Base-by-base conservation (phyloP, 1,284 basidiomycete genomes). In the Mixia osmundae region DNA sequence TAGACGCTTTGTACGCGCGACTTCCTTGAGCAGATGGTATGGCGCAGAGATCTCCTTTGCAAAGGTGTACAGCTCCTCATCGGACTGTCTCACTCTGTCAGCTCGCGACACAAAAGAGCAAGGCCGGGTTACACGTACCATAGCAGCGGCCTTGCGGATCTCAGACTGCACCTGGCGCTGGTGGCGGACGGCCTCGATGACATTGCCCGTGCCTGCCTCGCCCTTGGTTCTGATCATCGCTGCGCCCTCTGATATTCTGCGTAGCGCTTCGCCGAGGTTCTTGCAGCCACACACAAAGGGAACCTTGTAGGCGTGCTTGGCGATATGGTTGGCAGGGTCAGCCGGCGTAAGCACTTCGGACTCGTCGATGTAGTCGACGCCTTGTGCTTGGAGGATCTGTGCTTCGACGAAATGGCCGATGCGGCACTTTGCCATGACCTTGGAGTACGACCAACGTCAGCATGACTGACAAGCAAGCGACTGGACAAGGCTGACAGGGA, bases 11-110 rank as follows among this genome's bases (percentile, higher is more conserved):
- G 91, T 62, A 35, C 85, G 67, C 9, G 89, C 85, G 1, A 82
- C 80, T 62, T 97, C 89, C 62, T 95, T 94, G 45, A 99, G 65
- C 16, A 99, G 65, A 58, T 97, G 87, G 64, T 79, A 91, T n/a
- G 89, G 91, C 0, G 87, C 89, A 49, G 76, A 70, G 36, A 89
- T 71, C 26, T 95, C 78, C 57, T 91, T 94, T 23, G 89, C 87
- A 55, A 73, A 87, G 3, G 72, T 68, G 57, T 91, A 95, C 5
- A 99, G 69, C 61, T 99, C 91, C 52, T 97, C 87, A 45, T 62
- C 74, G n/a, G n/a, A n/a, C n/a, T n/a, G n/a, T n/a, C n/a, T n/a
- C n/a, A n/a, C n/a, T n/a, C n/a, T n/a, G n/a, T n/a, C n/a, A n/a
- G n/a, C n/a, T n/a, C n/a, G n/a, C 79, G 87, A 82, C 25, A 71